phyloP scores from a whole-genome alignment of 345 rosid species.

The rapeseed (Brassica napus) region DNA sequence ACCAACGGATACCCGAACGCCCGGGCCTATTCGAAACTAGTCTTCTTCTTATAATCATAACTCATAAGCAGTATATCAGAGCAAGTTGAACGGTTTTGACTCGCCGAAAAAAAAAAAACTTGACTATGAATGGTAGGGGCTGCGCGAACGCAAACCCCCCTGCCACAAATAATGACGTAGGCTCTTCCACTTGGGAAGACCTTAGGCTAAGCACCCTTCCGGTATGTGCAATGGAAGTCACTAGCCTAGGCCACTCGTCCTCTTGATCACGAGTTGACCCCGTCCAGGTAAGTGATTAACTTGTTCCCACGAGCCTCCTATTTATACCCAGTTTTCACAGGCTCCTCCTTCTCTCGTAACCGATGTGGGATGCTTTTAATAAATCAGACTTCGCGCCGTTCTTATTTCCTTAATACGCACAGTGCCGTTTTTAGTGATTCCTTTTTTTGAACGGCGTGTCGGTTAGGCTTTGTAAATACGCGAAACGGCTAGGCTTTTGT shows the following conservation, averaged over 20 bases:
- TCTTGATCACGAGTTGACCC: conserved; percentile 43
- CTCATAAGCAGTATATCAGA: too few relatives aligned
- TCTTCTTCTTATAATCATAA: too few relatives aligned
- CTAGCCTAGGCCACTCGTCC: conserved; percentile 45
- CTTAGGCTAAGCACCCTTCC: conserved; percentile 46
- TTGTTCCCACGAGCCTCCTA: accelerated
- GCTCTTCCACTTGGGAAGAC: conserved; percentile 57
- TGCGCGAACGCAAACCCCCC: conserved; percentile 70
- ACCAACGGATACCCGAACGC: too few relatives aligned
- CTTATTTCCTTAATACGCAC: background rate
- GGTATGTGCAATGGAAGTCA: conserved; percentile 40
- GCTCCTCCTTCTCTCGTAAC: background rate
- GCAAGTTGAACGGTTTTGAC: too few relatives aligned
- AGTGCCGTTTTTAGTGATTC: background rate
- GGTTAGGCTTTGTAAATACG: background rate
- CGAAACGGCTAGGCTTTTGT: background rate
- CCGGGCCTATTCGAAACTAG: too few relatives aligned
- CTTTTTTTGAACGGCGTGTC: conserved; percentile 3
- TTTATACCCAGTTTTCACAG: background rate
- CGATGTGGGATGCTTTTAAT: conserved; percentile 42
- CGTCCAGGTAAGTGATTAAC: conserved; percentile 42
- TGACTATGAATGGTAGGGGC: conserved; percentile 37
- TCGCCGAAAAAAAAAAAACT: background rate
- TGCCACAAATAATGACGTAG: conserved; percentile 64
- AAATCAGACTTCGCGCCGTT: too few relatives aligned